Evolutionary conservation across 768 basidiomycete species (phyloP).

Genomic region (Collybiopsis luxurians): DNA sequence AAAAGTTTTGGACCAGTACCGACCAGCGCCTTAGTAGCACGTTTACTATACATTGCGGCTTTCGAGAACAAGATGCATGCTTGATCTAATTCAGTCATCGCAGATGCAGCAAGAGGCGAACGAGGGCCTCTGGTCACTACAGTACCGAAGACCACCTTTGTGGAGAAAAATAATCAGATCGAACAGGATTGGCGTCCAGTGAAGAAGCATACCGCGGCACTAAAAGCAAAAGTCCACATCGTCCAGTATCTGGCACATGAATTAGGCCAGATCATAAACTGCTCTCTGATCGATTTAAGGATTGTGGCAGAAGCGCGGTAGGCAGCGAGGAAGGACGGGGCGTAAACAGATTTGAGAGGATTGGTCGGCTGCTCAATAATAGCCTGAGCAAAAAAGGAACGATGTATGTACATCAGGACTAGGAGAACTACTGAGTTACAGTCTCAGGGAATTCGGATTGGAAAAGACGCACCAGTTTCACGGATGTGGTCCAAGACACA

Average conservation of each 20-base stretch:
- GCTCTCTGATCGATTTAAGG: constrained; percentile 46
- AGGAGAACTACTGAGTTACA: background rate
- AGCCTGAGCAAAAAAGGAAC: constrained; percentile 70
- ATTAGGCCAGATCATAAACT: constrained; percentile 44
- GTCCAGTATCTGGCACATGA: constrained; percentile 56
- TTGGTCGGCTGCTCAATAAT: constrained; percentile 66
- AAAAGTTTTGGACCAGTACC: constrained; percentile 17
- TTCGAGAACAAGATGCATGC: constrained; percentile 66
- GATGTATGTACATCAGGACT: constrained; percentile 65
- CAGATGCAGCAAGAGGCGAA: constrained; percentile 62
- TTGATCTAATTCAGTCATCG: constrained; percentile 68
- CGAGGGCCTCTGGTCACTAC: constrained; percentile 74
- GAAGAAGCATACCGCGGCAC: constrained; percentile 41
- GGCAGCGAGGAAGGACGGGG: constrained; percentile 62
- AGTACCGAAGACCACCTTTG: constrained; percentile 73
- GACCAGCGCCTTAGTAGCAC: constrained; percentile 66
- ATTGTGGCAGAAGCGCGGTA: constrained; percentile 59
- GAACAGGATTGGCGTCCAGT: background rate
- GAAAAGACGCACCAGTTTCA: constrained; percentile 36
- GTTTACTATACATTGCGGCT: constrained; percentile 54
- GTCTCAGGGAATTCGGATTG: background rate
- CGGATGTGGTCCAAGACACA: constrained; percentile 48
- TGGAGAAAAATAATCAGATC: background rate
- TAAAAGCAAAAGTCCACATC: constrained; percentile 61
- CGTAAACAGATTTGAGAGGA: constrained; percentile 63